Base-by-base conservation (phyloP, 1,284 basidiomycete genomes). In the Earliella scabrosa region DNA sequence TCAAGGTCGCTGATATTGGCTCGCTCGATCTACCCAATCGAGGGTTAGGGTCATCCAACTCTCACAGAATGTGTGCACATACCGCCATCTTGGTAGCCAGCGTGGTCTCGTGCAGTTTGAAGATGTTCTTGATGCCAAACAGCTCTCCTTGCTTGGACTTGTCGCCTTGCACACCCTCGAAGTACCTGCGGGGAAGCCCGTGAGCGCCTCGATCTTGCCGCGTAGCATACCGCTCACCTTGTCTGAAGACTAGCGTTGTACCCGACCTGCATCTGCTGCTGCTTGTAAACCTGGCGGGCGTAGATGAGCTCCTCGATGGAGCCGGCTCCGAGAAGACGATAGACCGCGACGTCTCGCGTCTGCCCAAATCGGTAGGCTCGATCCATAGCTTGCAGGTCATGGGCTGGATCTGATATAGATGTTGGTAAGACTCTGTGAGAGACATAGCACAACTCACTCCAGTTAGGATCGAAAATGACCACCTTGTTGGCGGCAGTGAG, bases 351-450 rank as follows among this genome's bases (percentile, higher is more conserved):
- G 61, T 95, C 89, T 29, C 92, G 87, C 1, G 82, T 88, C 71
- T 97, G 94, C 2, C 94, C 95, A 59, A 94, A 92, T 2, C 93
- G 84, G 67, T 93, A 96, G 1, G 92, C 92, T 54, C 92, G 83
- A 62, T 96, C 94, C 87, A 92, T 92, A 1, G 91, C 92, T 70
- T 95, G 92, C 16, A 94, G 71, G 66, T 95, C 92, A 63, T 93
- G 90, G 0, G 92, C 89, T 5, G 92, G 92, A 73, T 94, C 90
- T 92, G 54, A 14, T 0, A 16, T 23, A 53, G 21, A 26, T 48
- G 54, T n/a, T 20, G 45, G 45, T 47, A 31, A 41, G 10, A 18
- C 13, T 4, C 9, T 50, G 18, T 34, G 26, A 36, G 20, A 3
- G 26, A 26, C n/a, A 13, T 27, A 10, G 23, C 46, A 38, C 31